Evolutionary conservation across 768 basidiomycete genomes (phyloP).

Genomic region (Psilocybe azurescens): DNA sequence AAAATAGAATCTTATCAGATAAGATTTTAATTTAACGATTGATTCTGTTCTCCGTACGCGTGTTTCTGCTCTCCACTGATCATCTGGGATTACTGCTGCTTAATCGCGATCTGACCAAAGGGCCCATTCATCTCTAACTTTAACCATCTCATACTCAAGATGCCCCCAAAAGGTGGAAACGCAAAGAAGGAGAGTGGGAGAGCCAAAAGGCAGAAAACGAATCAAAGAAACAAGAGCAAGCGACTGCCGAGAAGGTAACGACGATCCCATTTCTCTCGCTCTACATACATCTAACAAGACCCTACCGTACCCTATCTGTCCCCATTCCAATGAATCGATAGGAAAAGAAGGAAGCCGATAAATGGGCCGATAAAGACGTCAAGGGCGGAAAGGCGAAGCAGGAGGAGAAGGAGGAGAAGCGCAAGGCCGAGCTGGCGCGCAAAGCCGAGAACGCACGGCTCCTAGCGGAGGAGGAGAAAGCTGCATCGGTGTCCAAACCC

Average conservation of each 20-base stretch:
- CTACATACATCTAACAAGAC: constrained; percentile 7
- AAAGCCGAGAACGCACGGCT: constrained; percentile 88
- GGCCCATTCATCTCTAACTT: background rate
- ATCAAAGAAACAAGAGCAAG: constrained; percentile 73
- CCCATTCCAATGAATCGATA: constrained; percentile 28
- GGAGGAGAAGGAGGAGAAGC: constrained; percentile 82
- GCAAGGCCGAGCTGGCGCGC: constrained; percentile 78
- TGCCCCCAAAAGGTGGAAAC: constrained; percentile 90
- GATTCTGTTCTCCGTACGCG: background rate
- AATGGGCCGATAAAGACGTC: constrained; percentile 67
- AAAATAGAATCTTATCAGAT: constrained; percentile 4
- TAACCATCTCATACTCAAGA: constrained; percentile 30
- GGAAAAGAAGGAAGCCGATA: constrained; percentile 74
- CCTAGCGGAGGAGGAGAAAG: constrained; percentile 87
- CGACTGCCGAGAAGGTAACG: constrained; percentile 61
- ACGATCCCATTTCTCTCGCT: background rate
- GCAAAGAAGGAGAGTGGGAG: constrained; percentile 91
- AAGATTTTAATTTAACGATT: background rate
- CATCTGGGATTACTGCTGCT: background rate
- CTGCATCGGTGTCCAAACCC: constrained; percentile 61
- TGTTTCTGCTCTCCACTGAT: background rate
- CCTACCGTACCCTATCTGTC: constrained; percentile 7
- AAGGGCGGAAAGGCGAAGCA: constrained; percentile 67
- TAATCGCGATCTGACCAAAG: background rate
- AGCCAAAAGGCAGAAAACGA: constrained; percentile 94